phyloP scores from a whole-genome alignment of 2,329 filamentous ascomycete species.

The Ophiocordyceps unilateralis region DNA sequence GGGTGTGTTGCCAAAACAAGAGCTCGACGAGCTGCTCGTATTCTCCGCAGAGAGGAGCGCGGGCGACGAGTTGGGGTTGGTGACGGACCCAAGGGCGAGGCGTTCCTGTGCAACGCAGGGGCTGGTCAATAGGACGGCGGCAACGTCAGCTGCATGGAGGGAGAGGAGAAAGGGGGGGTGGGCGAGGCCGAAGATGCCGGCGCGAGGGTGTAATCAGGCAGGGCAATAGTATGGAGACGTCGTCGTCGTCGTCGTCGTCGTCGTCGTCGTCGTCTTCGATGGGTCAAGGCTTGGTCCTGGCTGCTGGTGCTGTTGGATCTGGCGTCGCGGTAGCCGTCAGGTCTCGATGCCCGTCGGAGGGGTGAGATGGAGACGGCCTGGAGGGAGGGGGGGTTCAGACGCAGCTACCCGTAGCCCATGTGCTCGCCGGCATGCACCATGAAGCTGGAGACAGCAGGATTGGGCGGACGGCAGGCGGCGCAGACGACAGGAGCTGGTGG shows the following conservation, averaged over 20 bases:
- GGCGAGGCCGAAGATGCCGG: constrained; percentile 5
- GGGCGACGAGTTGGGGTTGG: constrained; percentile 9
- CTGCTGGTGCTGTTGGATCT: neutral
- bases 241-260: neutral
- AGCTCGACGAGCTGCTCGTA: constrained; percentile 13
- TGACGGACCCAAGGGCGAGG: constrained; percentile 6
- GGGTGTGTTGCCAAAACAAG: constrained; percentile 8
- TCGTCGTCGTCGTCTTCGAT: neutral
- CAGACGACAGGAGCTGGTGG: constrained; percentile 2
- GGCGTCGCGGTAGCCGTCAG: neutral
- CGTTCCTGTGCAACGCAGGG: constrained; percentile 9
- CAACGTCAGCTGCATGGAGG: constrained; percentile 6
- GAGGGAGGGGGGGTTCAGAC: constrained; percentile 2
- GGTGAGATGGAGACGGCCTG: neutral
- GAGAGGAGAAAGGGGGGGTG: neutral
- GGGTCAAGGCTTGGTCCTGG: neutral
- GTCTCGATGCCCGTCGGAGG: neutral
- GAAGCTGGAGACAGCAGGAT: constrained; percentile 2
- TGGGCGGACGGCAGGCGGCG: constrained; percentile 3
- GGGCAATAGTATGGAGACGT: neutral
- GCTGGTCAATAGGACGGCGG: constrained; percentile 9
- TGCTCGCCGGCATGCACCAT: constrained; percentile 5
- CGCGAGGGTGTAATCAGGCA: constrained; percentile 2
- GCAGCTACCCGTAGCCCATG: constrained; percentile 10
- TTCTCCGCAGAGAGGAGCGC: constrained; percentile 8